Base-by-base conservation (phyloP, 2,329 filamentous ascomycete species). In the Penicillium expansum region DNA sequence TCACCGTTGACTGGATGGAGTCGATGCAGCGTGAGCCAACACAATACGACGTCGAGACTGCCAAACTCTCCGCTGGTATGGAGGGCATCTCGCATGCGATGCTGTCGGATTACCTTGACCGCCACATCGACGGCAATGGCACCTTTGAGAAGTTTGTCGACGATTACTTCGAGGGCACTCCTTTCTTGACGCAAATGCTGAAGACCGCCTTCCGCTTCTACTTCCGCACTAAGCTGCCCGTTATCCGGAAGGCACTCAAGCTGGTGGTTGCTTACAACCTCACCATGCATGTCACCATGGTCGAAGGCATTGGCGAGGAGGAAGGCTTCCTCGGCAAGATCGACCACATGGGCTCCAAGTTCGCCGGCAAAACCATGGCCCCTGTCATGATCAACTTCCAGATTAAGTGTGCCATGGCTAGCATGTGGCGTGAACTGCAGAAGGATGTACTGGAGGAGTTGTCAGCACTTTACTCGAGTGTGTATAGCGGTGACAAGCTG, bases 311-410 rank as follows among this genome's bases (percentile, higher is more conserved):
- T 58, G 90, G 90, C 20, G 87, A 91, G 14, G 91, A 96, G 69
- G 86, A 91, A 61, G 78, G 81, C 24, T 81, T 92, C 71, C 82
- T 90, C 53, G 93, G 92, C 62, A 88, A 90, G 78, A 93, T 97
- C 62, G 86, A 93, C 50, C 90, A 94, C 69, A 86, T 90, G 68
- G 85, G 88, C 52, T 96, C 91, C 64, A 94, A 91, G 73, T 97
- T 89, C 81, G 88, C 84, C 67, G 92, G 92, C 70, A 93, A 93
- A 80, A 92, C 89, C 35, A 87, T 96, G 61, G 93, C 93, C 16
- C 93, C 93, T 13, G 92, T 97, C 72, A 96, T 97, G 92, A 95
- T 97, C 84, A 97, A 97, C 82, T 97, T 97, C 85, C 91, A 97
- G 80, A 92, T 97, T 81, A 97, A 97, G 84, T 94, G 90, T 69